These are phyloP conservation scores for Sugiyamaella paludigena DNA, from an alignment of 1,139 yeast species.

Conservation along the genomic window DNA sequence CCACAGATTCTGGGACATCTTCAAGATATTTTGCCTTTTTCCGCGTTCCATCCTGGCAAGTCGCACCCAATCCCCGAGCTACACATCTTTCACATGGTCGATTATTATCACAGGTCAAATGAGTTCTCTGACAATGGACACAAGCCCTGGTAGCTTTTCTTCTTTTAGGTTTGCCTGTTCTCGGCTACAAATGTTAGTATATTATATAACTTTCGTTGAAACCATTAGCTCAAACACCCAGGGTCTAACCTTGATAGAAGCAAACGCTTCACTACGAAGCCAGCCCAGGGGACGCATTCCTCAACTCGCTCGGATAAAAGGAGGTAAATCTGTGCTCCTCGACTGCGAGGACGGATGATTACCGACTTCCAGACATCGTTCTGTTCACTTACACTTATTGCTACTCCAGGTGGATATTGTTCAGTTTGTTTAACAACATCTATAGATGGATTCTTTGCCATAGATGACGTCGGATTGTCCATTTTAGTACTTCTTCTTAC, in stretches of 20 bases:
- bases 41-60: constrained; percentile 88
- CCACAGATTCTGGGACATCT: constrained; percentile 29
- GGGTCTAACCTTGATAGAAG: not conserved
- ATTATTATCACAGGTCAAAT: constrained; percentile 75
- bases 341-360: not conserved
- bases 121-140: constrained; percentile 80
- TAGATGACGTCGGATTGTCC: too few species aligned
- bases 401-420: constrained; percentile 8
- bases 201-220: not conserved
- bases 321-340: too few species aligned
- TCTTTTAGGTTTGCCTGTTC: constrained; percentile 41
- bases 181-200: constrained; percentile 23
- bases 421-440: too few species aligned
- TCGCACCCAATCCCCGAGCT: constrained; percentile 60
- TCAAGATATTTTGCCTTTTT: constrained; percentile 76
- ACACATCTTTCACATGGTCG: constrained; percentile 86
- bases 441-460: too few species aligned
- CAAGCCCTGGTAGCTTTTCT: constrained; percentile 79
- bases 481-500: too few species aligned
- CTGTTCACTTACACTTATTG: constrained; percentile 14
- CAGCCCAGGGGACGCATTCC: not conserved
- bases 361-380: not conserved
- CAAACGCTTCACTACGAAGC: not conserved
- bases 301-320: too few species aligned
- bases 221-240: not conserved